Base-by-base conservation (phyloP, 768 basidiomycete genomes). In the Candolleomyces eurysporus region DNA sequence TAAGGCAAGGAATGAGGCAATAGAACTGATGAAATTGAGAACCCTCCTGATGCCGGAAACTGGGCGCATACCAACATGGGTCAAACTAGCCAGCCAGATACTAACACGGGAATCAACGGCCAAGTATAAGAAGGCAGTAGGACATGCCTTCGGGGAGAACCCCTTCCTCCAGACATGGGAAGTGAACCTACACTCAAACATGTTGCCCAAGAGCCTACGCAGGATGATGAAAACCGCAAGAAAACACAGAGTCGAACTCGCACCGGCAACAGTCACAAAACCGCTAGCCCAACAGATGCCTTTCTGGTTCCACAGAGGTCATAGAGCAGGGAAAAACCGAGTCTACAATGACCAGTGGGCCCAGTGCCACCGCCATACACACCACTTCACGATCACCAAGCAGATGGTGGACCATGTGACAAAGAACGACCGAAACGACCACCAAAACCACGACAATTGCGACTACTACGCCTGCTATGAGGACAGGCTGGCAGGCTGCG, bases 1-100 rank as follows among this genome's bases (percentile, higher is more conserved):
- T 0, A 16, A 58, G 26, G 51, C 64, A 0, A 49, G 72, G n/a
- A 71, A 70, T 10, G 58, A 70, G 31, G 69, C 70, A 0, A 69
- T 71, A 3, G 46, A 64, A 10, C 2, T 72, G 0, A 73, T 66
- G 59, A 69, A n/a, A n/a, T n/a, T n/a, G n/a, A n/a, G n/a, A n/a
- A n/a, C n/a, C n/a, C n/a, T n/a, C n/a, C n/a, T n/a, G n/a, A n/a
- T n/a, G n/a, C n/a, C n/a, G n/a, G n/a, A n/a, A n/a, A n/a, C n/a
- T n/a, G n/a, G n/a, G n/a, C n/a, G n/a, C n/a, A n/a, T n/a, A n/a
- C n/a, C n/a, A n/a, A n/a, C n/a, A n/a, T n/a, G n/a, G n/a, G n/a
- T n/a, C n/a, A n/a, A n/a, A n/a, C n/a, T n/a, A n/a, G n/a, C n/a
- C n/a, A n/a, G n/a, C n/a, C n/a, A n/a, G n/a, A n/a, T n/a, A n/a